Evolutionary conservation across 805 yeast genomes (phyloP), one percentile per base, ranked within the genome.

Genomic region (Metschnikowia arizonensis): DNA sequence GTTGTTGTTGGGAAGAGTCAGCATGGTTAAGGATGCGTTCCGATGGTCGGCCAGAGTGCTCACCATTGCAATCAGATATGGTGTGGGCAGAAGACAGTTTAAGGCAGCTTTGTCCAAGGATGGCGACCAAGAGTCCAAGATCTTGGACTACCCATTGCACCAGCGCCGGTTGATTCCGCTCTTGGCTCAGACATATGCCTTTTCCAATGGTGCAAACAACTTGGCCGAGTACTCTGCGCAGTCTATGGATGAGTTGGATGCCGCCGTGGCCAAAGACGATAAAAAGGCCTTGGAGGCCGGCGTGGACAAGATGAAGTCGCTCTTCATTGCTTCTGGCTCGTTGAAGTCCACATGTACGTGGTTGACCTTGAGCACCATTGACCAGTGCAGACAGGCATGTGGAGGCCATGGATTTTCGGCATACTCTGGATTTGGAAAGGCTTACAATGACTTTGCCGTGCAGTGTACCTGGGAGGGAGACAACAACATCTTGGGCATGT

Each of bases 391-490:
- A 69, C 97, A 90, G 68, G 76, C 95, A 2, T 89, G 96, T 66
- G 97, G 97, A 63, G 97, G 97, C 26, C 96, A 87, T 66, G 97
- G 97, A 33, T 90, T 90, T 68, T 88, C 95, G 19, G 81, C 89
- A n/a, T 90, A 90, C 66, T 81, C 88, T 53, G 96, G 90, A 1
- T 86, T 90, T 62, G 96, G 95, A 33, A 87, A 84, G 62, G 89
- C 89, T 10, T 88, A 81, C 71, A 77, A 78, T 50, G 97, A 90
- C 64, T 91, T 95, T 88, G 96, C 86, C n/a, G 97, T 90, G 33
- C 97, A 90, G 69, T 89, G 96, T 67, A 90, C 97, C 15, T 90
- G 97, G 97, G 97, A 90, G 72, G 97, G 97, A 65, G 97, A 90
- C 66, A 90, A 90, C 72, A 89, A 82, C 59, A 84, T 90, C 35